Evolutionary conservation across 208 protist species (phyloP).

Genomic region (Acanthamoeba quina): DNA sequence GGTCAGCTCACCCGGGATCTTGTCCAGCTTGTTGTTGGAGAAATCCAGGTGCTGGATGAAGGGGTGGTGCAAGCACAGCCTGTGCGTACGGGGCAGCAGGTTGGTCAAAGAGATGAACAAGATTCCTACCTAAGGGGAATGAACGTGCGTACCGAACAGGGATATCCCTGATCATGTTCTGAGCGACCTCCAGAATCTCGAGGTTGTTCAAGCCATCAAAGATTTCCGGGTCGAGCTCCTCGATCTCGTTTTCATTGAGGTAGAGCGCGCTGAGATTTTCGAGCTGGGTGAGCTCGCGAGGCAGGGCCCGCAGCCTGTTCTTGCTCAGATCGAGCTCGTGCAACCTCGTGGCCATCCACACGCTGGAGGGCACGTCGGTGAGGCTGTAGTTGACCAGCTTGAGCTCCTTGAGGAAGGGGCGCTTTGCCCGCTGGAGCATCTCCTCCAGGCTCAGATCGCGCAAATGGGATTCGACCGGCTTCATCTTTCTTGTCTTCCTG

Average conservation of each 20-base stretch:
- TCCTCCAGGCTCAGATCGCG: conserved; percentile 24
- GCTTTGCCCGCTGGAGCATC: conserved; percentile 9
- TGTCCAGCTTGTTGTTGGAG: conserved; percentile 56
- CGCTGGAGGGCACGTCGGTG: conserved; percentile 5
- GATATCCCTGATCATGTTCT: conserved; percentile 62
- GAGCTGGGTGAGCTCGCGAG: conserved; percentile 7
- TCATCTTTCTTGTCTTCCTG: neutral
- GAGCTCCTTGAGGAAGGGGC: conserved; percentile 50
- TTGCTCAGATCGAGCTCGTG: conserved; percentile 51
- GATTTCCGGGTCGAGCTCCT: conserved; percentile 23
- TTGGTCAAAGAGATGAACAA: neutral
- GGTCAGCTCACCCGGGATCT: conserved; percentile 39
- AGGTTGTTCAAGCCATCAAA: conserved; percentile 32
- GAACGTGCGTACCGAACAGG: neutral
- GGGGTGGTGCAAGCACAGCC: conserved; percentile 56
- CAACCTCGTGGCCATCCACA: conserved; percentile 25
- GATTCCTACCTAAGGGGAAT: neutral
- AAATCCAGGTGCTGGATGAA: conserved; percentile 51
- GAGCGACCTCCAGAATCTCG: conserved; percentile 22
- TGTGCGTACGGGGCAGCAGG: neutral
- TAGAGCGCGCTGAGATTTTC: conserved; percentile 27
- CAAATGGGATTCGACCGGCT: neutral
- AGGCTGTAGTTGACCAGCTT: conserved; percentile 42
- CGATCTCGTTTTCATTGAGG: conserved; percentile 49
- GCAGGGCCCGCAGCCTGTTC: neutral